These are phyloP conservation scores for Microcos paniculata DNA, from an alignment of 345 rosid species.

Conservation along the genomic window DNA sequence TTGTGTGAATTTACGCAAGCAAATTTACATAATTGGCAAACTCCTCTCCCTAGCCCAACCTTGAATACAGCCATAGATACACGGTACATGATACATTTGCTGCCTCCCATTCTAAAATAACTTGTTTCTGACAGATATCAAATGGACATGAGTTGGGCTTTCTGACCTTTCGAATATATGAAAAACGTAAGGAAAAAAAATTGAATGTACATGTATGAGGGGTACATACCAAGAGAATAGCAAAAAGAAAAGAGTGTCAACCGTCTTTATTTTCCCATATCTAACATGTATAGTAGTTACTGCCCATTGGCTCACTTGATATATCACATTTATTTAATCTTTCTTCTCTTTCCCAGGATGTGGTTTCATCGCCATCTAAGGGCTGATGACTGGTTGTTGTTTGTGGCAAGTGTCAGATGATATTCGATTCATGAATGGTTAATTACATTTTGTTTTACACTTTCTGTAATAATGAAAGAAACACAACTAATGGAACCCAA, in stretches of 20 bases:
- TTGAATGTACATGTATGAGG: neutral
- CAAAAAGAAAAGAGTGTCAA: neutral
- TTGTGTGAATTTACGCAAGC: neutral
- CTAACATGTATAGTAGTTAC: neutral
- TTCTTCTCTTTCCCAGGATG: slow-evolving; percentile 48
- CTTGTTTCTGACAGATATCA: neutral
- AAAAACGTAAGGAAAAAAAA: neutral
- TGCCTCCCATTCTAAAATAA: neutral
- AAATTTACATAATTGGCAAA: neutral
- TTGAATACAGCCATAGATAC: neutral
- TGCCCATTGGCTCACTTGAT: neutral
- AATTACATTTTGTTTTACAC: neutral
- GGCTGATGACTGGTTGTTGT: slow-evolving; percentile 96
- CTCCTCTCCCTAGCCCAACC: neutral
- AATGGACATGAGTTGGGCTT: neutral
- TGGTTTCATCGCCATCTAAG: slow-evolving; percentile 85
- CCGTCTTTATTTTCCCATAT: neutral
- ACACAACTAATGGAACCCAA: neutral
- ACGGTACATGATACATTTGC: neutral
- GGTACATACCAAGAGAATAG: neutral
- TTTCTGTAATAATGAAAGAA: neutral
- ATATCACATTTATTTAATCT: neutral
- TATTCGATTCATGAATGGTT: slow-evolving; percentile 4
- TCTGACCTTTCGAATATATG: neutral
- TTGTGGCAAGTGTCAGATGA: slow-evolving; percentile 48